These are phyloP conservation scores for Aspergillus candidus DNA, from an alignment of 2,329 filamentous ascomycete species.

Conservation along the genomic window DNA sequence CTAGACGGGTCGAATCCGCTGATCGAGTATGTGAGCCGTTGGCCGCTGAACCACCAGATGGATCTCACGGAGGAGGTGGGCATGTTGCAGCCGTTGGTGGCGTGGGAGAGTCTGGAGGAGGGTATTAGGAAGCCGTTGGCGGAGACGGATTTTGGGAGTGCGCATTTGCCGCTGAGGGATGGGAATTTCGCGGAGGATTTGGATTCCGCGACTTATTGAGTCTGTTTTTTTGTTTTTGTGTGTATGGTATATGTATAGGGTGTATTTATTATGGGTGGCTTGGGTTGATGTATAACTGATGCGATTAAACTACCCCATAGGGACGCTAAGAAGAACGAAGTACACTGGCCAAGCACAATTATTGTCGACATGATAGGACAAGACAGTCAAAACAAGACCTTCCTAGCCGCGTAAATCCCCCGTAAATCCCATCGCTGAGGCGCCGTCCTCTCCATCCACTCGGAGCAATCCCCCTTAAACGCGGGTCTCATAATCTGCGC, in stretches of 20 bases:
- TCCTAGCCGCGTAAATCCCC: no score
- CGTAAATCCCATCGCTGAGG: no score
- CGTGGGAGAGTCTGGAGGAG: slow-evolving; percentile 45
- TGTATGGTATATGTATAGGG: background rate
- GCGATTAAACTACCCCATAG: no score
- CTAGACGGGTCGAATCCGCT: slow-evolving; percentile 41
- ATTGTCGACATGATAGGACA: no score
- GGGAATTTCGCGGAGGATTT: slow-evolving; percentile 44
- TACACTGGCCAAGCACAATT: no score
- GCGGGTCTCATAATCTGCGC: no score
- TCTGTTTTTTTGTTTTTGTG: background rate
- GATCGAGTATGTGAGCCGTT: slow-evolving; percentile 46
- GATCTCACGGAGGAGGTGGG: slow-evolving; percentile 38
- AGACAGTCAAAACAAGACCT: no score
- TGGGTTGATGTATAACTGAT: no score
- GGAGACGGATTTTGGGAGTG: slow-evolving; percentile 42
- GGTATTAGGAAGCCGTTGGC: slow-evolving; percentile 38
- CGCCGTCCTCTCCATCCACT: no score
- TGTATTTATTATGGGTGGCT: no score
- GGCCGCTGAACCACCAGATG: slow-evolving; percentile 45
- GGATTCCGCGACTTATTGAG: slow-evolving; percentile 29
- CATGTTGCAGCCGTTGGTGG: slow-evolving; percentile 43
- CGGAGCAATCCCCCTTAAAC: no score
- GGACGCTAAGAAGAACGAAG: no score
- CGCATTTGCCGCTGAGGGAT: slow-evolving; percentile 46